Base-by-base conservation (phyloP, 768 basidiomycete species). In the Mrakia blollopis region DNA sequence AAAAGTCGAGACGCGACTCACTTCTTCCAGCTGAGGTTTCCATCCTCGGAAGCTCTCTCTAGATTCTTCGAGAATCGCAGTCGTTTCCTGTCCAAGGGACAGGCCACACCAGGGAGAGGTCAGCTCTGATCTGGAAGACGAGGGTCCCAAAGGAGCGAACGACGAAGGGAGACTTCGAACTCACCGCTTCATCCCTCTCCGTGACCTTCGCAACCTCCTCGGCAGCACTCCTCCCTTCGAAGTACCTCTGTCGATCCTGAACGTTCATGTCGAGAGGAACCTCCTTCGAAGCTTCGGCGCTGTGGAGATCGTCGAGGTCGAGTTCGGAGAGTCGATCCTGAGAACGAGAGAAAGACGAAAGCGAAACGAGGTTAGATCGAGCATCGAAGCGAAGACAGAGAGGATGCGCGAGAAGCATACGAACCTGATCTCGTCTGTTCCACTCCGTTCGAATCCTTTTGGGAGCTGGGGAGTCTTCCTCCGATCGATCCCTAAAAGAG, bases 271-370 rank as follows among this genome's bases (percentile, higher is more conserved):
- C 90, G 52, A 98, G 86, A 2, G 89, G 82, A 41, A 97, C 91
- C 3, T 92, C 92, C 30, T 85, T 81, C 0, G 91, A 87, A 0
- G 86, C 81, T 75, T 91, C 88, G 2, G 88, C 86, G 67, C 90
- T 91, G 80, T 89, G 90, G 37, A 98, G 86, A 81, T 98, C 96
- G 73, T 92, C 91, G 3, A 95, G 85, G 76, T 93, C 92, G 73
- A 98, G 90, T 81, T 92, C 88, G 32, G 84, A 73, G 32, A 37
- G 52, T 71, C 70, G 60, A 16, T 65, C 62, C 61, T 50, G 75
- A 35, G 23, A 39, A 14, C 18, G 37, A 32, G 44, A 41, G 39
- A 44, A 10, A 28, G 14, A 57, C 7, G 28, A 70, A 32, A 14
- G 21, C 50, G 30, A 18, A 11, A 18, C 10, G 11, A 70, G 50